Base-by-base conservation (phyloP, 352 stramenopile genomes). In the Globisporangium irregulare region DNA sequence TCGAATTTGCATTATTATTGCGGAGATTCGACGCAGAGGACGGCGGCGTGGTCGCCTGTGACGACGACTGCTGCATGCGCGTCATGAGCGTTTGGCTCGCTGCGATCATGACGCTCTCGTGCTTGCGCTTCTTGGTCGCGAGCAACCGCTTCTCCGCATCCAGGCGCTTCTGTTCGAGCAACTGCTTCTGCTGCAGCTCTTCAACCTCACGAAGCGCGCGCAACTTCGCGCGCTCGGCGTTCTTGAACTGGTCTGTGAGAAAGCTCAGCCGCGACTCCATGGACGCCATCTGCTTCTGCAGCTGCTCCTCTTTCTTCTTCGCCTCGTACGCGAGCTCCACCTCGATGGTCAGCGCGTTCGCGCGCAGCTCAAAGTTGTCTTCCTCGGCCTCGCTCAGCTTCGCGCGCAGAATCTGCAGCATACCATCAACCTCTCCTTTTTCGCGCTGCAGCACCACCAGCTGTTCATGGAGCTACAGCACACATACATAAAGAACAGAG, bases 71-170 rank as follows among this genome's bases (percentile, higher is more conserved):
- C 46, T 43, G 65, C 25, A 69, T 69, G 4, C 32, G 64, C 36
- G 57, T 53, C 68, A 61, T 76, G 22, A 76, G 63, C 51, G 73
- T 77, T 66, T 92, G 86, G 56, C 81, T 92, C 12, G 81, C 75
- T 1, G 75, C 78, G 10, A 86, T 62, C 46, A 79, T 51, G 22
- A 79, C 75, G 41, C 68, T 84, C 50, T 81, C 74, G 10, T 91
- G 81, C 41, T 89, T 89, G 63, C 85, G 82, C 41, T 83, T 78
- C 69, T 84, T 87, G 51, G 77, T 88, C 14, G 80, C 83, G 55
- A 91, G 72, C n/a, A 91, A 72, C 34, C 80, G 72, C 51, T 80
- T 85, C 72, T 94, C 75, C 7, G 84, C 86, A 14, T 92, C 84
- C 18, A 87, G 59, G 14, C 82, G 80, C 70, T 94, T 92, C 57